Evolutionary conservation across 345 rosid genomes (phyloP), one percentile per base, ranked within the genome.

Genomic region (Nasturtium officinale): DNA sequence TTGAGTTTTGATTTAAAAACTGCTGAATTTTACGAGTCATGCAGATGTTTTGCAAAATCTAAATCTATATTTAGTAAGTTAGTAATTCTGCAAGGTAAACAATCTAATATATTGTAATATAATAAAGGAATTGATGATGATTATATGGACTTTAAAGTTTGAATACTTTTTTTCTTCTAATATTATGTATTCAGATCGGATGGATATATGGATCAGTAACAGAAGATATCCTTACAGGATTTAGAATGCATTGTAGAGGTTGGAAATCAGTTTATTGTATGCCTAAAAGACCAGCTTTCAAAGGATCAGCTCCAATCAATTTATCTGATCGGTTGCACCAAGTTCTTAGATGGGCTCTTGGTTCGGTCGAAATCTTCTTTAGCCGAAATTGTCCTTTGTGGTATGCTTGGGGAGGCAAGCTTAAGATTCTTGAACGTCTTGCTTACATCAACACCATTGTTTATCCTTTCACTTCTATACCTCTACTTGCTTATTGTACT

Each of bases 191-290:
- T 45, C 86, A 92, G 98, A 88, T 93, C 28, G 98, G 98, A 66
- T 93, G 98, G 98, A 93, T 93, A 26, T 93, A 93, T 21, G 98
- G 98, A 46, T 92, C 98, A 4, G 82, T 92, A 1, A 92, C 98
- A 23, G 98, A 93, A 73, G 97, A 93, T 67, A 93, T 93, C 50
- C 74, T 94, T 46, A 89, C 96, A 7, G 97, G 98, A 20, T 91
- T 94, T 75, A 91, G 86, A 78, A 94, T 94, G 97, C 98, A 94
- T 65, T 94, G 98, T 68, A 85, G 97, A 85, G 98, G 98, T 30
- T 94, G 98, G 97, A 94, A 83, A 48, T 94, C 97, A 0, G 85
- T 94, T 7, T 94, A 94, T 43, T 94, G 97, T 68, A 79, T 83
- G 83, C 98, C 97, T 21, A 84, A 85, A 65, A 82, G 86, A 75